Base-by-base conservation (phyloP, 2,329 filamentous ascomycete genomes). In the Fusarium globosum region DNA sequence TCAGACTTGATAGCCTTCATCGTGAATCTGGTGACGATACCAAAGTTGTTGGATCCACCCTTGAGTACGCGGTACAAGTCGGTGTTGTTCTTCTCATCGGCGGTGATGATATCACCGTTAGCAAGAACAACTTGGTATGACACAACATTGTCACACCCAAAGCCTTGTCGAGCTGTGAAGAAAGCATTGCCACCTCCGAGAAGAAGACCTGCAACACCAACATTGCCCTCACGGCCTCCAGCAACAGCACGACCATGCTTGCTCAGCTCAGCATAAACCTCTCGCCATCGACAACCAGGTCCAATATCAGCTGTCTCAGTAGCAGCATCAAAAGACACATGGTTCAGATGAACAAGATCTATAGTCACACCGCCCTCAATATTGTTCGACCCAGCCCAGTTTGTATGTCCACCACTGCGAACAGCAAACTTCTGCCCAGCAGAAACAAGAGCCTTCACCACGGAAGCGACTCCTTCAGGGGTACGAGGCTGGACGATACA, bases 111-210 rank as follows among this genome's bases (percentile, higher is more conserved):
- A 4, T 74, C 67, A 1, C 87, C 87, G 36, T 81, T 79, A 0
- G 85, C 83, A 3, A 88, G 82, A 4, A 90, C 87, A 15, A 89
- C 80, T 65, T 88, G 81, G 56, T 81, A 87, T 26, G 80, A 81
- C 28, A 77, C 72, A 18, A 87, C 82, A 16, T 82, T 85, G 76
- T 88, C 86, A 68, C 84, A 86, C 13, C 81, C 84, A 73, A 84
- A 86, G 11, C 88, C 88, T 38, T 83, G 77, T 2, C 79, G 79
- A 1, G 82, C 82, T 4, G 72, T 70, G 55, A 68, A 71, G 56
- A 72, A 75, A n/a, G 76, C 70, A 36, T 68, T 76, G 6, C 78
- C 77, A 0, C 78, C 79, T 18, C 79, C 79, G 6, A 80, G 73
- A 14, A 79, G 63, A 10, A 81, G 68, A 5, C 80, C 79, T 13